Conservation (phyloP, 140 eudicot genomes). For the Anethum foeniculum region DNA sequence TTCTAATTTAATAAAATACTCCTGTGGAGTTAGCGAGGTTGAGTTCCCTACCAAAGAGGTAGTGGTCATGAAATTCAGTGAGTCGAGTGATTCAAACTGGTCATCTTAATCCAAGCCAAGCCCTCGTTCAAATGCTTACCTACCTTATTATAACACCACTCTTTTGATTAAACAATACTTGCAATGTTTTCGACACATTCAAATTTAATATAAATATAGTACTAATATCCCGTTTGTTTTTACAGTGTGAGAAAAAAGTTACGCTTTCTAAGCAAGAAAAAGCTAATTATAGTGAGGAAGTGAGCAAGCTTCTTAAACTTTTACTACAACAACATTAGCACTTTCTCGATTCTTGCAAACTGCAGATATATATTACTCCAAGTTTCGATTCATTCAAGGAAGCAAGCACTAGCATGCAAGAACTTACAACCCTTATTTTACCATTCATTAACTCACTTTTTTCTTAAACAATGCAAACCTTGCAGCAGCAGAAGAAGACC, state of each 20-base stretch:
- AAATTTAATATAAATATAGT: background rate
- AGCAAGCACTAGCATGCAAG: slow-evolving; percentile 32
- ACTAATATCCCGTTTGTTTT: background rate
- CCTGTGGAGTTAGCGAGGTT: background rate
- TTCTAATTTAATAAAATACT: too few relatives aligned
- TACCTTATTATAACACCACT: background rate
- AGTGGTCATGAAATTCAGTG: slow-evolving; percentile 8
- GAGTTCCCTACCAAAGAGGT: background rate
- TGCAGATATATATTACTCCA: background rate
- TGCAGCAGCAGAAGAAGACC: slow-evolving; percentile 20
- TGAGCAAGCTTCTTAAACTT: background rate
- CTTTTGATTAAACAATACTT: background rate
- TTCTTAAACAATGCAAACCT: slow-evolving; percentile 12
- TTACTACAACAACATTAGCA: slow-evolving; percentile 18
- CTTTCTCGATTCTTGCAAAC: slow-evolving; percentile 29
- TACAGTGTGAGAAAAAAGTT: slow-evolving; percentile 7
- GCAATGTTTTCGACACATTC: background rate
- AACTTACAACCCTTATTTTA: slow-evolving; percentile 11
- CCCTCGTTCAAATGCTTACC: slow-evolving; percentile 2
- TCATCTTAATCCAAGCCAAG: background rate
- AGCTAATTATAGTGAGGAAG: background rate
- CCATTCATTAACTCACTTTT: background rate
- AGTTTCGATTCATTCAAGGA: slow-evolving; percentile 7
- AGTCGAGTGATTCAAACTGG: background rate
- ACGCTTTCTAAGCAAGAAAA: slow-evolving; percentile 6